Conservation (phyloP, 78 protist genomes). For the Dictyostelium intermedium region DNA sequence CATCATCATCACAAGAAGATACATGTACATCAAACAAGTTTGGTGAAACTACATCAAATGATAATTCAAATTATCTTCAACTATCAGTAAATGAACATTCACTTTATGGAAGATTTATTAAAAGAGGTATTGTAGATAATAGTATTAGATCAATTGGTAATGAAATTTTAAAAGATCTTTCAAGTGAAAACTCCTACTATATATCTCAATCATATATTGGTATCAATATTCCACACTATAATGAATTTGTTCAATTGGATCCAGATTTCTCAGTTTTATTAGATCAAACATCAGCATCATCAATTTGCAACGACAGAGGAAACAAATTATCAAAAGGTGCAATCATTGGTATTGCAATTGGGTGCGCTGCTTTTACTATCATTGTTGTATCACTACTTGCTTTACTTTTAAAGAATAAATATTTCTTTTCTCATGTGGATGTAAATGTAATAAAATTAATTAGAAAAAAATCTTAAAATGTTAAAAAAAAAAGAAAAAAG, state of each 20-base stretch:
- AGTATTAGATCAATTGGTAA: neutral
- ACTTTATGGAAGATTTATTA: slow-evolving; percentile 8
- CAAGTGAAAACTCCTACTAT: neutral
- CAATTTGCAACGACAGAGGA: neutral
- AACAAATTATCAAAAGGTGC: neutral
- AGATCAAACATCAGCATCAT: neutral
- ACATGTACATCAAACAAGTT: neutral
- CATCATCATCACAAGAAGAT: neutral
- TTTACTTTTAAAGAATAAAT: neutral
- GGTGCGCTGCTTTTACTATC: neutral
- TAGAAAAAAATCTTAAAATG: neutral
- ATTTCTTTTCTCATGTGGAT: neutral
- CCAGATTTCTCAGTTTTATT: neutral
- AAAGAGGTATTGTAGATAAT: neutral
- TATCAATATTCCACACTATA: neutral
- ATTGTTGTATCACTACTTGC: neutral
- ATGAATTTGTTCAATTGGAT: neutral
- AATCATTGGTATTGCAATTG: neutral
- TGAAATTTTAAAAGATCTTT: neutral
- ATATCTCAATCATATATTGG: neutral
- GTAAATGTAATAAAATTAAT: neutral
- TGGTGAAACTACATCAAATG: neutral
- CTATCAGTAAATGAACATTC: neutral
- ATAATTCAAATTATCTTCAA: neutral
- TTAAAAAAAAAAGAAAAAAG: neutral